These are phyloP conservation scores for Aspergillus calidoustus DNA, from an alignment of 2,329 filamentous ascomycete genomes.

Conservation along the genomic window DNA sequence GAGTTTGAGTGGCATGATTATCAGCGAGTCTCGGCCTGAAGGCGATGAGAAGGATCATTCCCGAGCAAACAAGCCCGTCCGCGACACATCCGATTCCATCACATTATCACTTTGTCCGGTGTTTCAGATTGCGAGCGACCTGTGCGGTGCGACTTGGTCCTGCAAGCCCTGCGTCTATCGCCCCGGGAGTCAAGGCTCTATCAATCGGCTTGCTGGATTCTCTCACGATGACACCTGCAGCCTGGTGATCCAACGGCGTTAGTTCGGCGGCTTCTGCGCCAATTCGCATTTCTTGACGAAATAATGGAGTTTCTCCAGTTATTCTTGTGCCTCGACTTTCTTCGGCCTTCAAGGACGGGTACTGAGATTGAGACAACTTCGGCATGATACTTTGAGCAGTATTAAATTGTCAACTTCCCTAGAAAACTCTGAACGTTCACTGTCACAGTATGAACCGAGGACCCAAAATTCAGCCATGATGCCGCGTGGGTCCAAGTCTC, in stretches of 20 bases:
- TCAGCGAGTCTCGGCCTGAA: neutral
- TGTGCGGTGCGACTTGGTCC: neutral
- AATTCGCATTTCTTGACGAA: neutral
- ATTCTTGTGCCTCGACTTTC: no score
- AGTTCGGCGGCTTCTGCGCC: neutral
- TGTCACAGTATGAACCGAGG: constrained; percentile 7
- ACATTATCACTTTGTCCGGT: constrained; percentile 24
- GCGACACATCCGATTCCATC: constrained; percentile 13
- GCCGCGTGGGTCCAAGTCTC: constrained; percentile 18
- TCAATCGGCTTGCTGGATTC: constrained; percentile 1
- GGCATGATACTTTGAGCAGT: neutral
- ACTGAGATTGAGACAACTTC: no score
- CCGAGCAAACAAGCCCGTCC: constrained; percentile 7
- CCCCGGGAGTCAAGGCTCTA: constrained; percentile 7
- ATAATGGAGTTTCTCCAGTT: neutral
- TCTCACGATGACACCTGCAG: constrained; percentile 22
- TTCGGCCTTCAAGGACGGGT: no score
- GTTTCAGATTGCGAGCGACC: constrained; percentile 17
- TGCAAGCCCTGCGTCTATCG: constrained; percentile 13
- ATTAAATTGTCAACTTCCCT: neutral
- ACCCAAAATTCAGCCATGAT: constrained; percentile 16
- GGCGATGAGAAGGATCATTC: neutral
- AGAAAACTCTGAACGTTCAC: constrained; percentile 12
- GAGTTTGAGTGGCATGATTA: neutral
- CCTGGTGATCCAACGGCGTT: constrained; percentile 17